Conservation (phyloP, 2,329 filamentous ascomycete species). For the Fusarium robinianum region DNA sequence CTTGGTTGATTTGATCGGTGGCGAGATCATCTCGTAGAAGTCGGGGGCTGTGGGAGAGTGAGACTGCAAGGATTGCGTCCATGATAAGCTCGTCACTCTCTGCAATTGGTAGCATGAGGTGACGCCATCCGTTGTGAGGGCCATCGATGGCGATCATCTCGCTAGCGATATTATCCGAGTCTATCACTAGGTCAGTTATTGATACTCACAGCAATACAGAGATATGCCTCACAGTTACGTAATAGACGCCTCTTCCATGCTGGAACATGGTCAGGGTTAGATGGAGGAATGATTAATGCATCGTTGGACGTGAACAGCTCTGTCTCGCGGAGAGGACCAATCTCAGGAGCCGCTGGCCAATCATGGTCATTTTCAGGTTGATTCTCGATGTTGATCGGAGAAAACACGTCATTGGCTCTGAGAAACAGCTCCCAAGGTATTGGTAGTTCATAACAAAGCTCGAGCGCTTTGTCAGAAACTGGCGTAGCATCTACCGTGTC, state of each 20-base stretch:
- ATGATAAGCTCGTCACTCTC: slow-evolving; percentile 8
- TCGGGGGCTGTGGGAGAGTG: slow-evolving; percentile 3
- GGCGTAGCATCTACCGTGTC: too few relatives aligned
- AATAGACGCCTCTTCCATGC: slow-evolving; percentile 5
- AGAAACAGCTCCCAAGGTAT: too few relatives aligned
- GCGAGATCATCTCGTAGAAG: slow-evolving; percentile 1
- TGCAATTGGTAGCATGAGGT: slow-evolving; percentile 14
- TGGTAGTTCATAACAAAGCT: too few relatives aligned
- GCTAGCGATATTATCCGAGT: slow-evolving; percentile 11
- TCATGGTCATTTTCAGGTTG: too few relatives aligned
- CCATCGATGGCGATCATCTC: slow-evolving; percentile 22
- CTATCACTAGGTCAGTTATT: slow-evolving; percentile 1
- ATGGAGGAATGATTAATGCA: background rate
- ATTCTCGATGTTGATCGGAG: too few relatives aligned
- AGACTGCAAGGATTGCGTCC: slow-evolving; percentile 12
- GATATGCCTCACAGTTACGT: background rate
- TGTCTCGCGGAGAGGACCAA: background rate
- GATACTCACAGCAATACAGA: background rate
- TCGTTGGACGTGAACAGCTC: too few relatives aligned
- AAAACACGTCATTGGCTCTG: too few relatives aligned
- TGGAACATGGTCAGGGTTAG: slow-evolving; percentile 5
- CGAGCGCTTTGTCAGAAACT: too few relatives aligned
- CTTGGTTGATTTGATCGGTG: too few relatives aligned
- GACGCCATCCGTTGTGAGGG: slow-evolving; percentile 19
- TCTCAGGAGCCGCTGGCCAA: too few relatives aligned